Evolutionary conservation across 108 stramenopile genomes (phyloP).

Genomic region (Nitzschia palea): DNA sequence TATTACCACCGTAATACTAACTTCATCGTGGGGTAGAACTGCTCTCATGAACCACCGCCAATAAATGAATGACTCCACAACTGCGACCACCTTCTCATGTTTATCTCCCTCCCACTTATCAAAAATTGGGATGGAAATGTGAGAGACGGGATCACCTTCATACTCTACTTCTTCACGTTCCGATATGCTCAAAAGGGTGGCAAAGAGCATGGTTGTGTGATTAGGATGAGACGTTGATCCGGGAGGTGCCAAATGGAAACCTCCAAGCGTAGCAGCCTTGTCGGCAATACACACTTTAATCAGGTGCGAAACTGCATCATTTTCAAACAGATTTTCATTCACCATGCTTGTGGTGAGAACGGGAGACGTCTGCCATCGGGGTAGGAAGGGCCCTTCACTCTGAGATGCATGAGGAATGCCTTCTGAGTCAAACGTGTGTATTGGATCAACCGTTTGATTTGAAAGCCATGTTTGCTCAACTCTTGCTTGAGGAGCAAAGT

Average conservation of each 20-base stretch:
- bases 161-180: constrained; percentile 3
- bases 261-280: background rate
- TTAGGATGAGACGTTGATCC: background rate
- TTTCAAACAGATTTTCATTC: constrained; percentile 2
- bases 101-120: constrained; percentile 4
- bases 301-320: background rate
- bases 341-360: constrained; percentile 4
- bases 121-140: constrained; percentile 29
- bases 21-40: constrained; percentile 45
- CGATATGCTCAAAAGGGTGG: background rate
- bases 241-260: background rate
- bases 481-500: background rate
- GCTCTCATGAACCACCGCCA: constrained; percentile 40
- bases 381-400: background rate
- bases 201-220: background rate
- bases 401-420: background rate
- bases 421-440: background rate
- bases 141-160: constrained; percentile 21
- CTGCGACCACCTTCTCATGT: constrained; percentile 33
- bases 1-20: constrained; percentile 53
- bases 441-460: background rate
- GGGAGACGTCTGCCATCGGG: constrained; percentile 8
- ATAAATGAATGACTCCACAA: constrained; percentile 39
- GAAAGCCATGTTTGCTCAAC: background rate
- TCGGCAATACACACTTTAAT: background rate